phyloP scores from a whole-genome alignment of 306 rosid genomes.

The Amphicarpaea edgeworthii region DNA sequence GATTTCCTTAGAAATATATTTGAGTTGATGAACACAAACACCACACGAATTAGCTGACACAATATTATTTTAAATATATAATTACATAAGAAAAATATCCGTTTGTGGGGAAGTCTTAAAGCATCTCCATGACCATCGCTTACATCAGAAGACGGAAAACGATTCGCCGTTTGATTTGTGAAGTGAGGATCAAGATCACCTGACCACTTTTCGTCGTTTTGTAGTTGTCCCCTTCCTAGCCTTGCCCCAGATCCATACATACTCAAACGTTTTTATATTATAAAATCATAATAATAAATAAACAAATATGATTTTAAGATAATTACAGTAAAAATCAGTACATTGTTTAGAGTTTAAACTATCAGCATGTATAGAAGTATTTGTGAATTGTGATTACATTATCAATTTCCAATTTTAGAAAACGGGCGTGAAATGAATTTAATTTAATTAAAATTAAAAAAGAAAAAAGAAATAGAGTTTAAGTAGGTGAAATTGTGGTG shows the following conservation, averaged over 20 bases:
- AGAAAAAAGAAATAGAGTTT: not conserved
- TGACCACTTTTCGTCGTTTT: slow-evolving; percentile 34
- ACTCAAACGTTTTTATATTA: too few relatives aligned
- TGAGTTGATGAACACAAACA: not conserved
- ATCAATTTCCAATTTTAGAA: not conserved
- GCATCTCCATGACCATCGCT: not conserved
- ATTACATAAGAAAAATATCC: not conserved
- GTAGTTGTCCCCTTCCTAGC: slow-evolving; percentile 19
- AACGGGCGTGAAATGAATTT: not conserved
- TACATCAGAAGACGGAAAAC: slow-evolving; percentile 2
- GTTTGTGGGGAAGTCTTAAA: not conserved
- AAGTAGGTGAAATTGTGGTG: slow-evolving; percentile 33
- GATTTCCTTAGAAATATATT: not conserved
- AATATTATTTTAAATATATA: not conserved
- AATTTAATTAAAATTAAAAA: not conserved
- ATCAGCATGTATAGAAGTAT: too few relatives aligned
- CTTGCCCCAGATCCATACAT: slow-evolving; percentile 15
- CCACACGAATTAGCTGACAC: too few relatives aligned
- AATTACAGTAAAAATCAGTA: too few relatives aligned
- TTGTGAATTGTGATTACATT: too few relatives aligned
- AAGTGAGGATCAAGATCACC: slow-evolving; percentile 9
- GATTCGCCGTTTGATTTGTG: not conserved
- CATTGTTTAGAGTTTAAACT: too few relatives aligned
- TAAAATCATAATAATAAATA: too few relatives aligned
- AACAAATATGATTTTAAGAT: too few relatives aligned